Base-by-base conservation (phyloP, 2,329 filamentous ascomycete genomes). In the Lojkania enalia region DNA sequence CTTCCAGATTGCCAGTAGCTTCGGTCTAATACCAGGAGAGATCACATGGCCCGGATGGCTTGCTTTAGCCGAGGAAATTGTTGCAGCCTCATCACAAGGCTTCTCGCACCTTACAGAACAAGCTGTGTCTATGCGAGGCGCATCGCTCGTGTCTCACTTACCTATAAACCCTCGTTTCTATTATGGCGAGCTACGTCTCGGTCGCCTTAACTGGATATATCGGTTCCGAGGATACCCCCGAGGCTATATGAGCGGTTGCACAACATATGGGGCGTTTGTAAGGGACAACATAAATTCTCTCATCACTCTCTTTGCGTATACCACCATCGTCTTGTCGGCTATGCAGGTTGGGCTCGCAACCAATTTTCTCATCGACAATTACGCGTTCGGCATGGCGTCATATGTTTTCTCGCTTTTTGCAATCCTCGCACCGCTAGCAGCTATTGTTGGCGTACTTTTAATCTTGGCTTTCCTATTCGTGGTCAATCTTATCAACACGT, bases 281-380 rank as follows among this genome's bases (percentile, higher is more conserved):
- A 49, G 52, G 16, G 51, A 58, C 5, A 61, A 61, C 33, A 19
- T 58, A 18, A 60, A 54, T 38, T 60, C 53, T 9, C 43, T 61
- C 15, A 57, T 60, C 21, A 53, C 54, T 4, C 48, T 57, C 1
- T 60, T 60, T 36, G 54, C 55, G 35, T 61, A 59, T 44, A 55
- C 54, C 9, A 60, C 60, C 9, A 57, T 61, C 18, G 60, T 58
- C 1, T 50, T 63, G 2, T 58, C 57, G 2, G 58, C 58, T 4
- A 60, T 63, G 55, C 58, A 61, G 33, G 58, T 63, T 11, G 57
- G 60, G 1, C 48, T 63, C 1, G 35, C 41, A 12, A 61, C 57
- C 2, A 30, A 44, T 11, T 52, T 35, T 2, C 52, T 60, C 13
- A 35, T 15, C 4, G 42, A 57, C 11, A 33, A 49, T 20, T 49